Evolutionary conservation across 2,329 filamentous ascomycete species (phyloP), one percentile per base, ranked within the genome.

Genomic region (Chaetomiaceae sp.): DNA sequence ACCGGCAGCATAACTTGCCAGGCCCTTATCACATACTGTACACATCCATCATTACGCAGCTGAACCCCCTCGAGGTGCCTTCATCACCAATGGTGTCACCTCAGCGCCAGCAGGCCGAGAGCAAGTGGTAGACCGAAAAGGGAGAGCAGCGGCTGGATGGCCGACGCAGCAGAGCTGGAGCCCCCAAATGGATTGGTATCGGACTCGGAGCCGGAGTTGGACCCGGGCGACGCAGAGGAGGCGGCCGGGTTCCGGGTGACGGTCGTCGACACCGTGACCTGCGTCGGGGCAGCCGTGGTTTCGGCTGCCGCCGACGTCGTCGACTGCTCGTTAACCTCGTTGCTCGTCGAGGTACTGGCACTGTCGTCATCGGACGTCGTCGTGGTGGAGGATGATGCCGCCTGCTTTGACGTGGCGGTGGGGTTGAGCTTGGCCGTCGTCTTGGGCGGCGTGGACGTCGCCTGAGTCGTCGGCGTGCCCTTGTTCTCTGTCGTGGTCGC

Each of bases 111-210:
- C 17, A 51, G 8, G 2, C 37, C 44, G 27, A 51, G 14, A 9
- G 42, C 48, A n/a, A 59, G 25, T 6, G 59, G 53, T 27, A 57
- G 11, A 19, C 48, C 36, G 15, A 54, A 22, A 14, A 46, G 22
- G 34, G 31, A 29, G n/a, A 52, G 8, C 1, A 40, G 15, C 7
- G 46, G 40, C 50, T 20, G 22, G 5, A 29, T 23, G 12, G 44
- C 38, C 2, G 45, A 53, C 3, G 37, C 54, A 2, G 49, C 57
- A 7, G 43, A 53, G 51, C 57, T 59, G 12, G 61, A 51, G n/a
- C 52, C 45, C n/a, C 50, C 62, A 45, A 66, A 68, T 1, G 65
- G 65, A 23, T 63, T 59, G 40, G 63, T 63, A 43, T 65, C 61
- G 14, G 33, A 45, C 12, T 15, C n/a, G 5, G 46, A 44, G 14